These are phyloP conservation scores for Puccinia horiana DNA, from an alignment of 1,284 basidiomycete genomes.

Conservation along the genomic window DNA sequence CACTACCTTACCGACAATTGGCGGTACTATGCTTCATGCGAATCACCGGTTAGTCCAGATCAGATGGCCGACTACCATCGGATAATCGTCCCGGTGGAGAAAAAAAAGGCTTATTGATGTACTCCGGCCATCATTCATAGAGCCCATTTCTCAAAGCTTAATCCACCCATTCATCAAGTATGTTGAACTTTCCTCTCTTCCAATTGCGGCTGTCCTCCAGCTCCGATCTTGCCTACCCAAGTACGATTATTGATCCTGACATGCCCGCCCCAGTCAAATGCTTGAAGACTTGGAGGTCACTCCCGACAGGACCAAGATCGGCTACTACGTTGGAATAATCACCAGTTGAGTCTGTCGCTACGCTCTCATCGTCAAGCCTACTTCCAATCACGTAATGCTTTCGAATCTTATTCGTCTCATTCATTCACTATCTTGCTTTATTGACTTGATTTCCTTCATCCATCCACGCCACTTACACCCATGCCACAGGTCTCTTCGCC, in stretches of 20 bases:
- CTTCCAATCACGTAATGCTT: background rate
- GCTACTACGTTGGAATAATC: slow-evolving; percentile 40
- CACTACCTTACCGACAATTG: slow-evolving; percentile 29
- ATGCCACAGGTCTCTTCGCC: slow-evolving; percentile 36
- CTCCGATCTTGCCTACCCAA: background rate
- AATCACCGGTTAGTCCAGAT: slow-evolving; percentile 22
- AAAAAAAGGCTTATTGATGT: background rate
- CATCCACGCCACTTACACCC: too few species aligned
- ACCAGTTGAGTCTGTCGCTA: slow-evolving; percentile 36
- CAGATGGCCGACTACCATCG: background rate
- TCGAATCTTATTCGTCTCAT: background rate
- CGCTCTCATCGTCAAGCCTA: background rate
- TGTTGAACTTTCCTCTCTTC: background rate
- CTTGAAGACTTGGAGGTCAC: slow-evolving; percentile 44
- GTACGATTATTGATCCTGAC: too few species aligned
- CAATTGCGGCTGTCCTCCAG: background rate
- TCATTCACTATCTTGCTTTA: background rate
- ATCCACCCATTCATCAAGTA: slow-evolving; percentile 47
- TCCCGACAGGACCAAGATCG: slow-evolving; percentile 41
- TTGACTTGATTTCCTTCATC: background rate
- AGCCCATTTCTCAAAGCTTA: slow-evolving; percentile 43
- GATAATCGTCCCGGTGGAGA: background rate
- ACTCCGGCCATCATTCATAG: background rate
- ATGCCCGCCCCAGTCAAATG: slow-evolving; percentile 46
- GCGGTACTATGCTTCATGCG: slow-evolving; percentile 42